A percentile compares a stretch with the other conserved stretches of the same genome.
phyloP scores from a whole-genome alignment of 768 basidiomycete species.

The Cubamyces lactineus region DNA sequence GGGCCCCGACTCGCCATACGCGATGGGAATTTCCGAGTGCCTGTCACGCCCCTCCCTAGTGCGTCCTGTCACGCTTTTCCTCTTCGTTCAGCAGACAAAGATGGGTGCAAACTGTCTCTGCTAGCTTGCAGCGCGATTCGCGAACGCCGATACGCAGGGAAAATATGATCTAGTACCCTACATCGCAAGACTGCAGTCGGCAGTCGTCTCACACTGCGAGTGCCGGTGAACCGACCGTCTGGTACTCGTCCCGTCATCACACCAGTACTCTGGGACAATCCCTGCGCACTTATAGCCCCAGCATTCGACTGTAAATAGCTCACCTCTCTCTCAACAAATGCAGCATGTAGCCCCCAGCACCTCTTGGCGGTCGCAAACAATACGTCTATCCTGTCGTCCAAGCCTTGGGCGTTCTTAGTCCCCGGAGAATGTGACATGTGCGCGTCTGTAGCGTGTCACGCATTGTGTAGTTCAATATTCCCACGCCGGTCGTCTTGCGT shows the following conservation, averaged over 20 bases:
- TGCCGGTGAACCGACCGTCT: constrained; percentile 20
- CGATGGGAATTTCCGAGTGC: constrained; percentile 7
- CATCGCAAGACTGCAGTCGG: not conserved
- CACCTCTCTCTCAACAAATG: not conserved
- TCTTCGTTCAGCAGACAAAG: not conserved
- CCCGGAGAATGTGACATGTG: constrained; percentile 6
- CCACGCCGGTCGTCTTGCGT: constrained; percentile 15
- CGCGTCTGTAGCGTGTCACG: constrained; percentile 14
- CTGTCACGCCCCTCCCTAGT: constrained; percentile 12
- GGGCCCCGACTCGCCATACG: not conserved
- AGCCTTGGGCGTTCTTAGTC: constrained; percentile 5
- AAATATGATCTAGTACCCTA: no score
- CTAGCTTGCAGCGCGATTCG: no score
- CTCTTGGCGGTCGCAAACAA: not conserved
- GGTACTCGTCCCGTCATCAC: constrained; percentile 16
- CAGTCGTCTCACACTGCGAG: constrained; percentile 17
- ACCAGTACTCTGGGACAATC: constrained; percentile 7
- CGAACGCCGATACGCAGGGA: no score
- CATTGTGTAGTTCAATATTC: constrained; percentile 19
- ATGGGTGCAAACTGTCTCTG: not conserved
- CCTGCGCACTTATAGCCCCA: not conserved
- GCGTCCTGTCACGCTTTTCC: constrained; percentile 11
- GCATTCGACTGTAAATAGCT: not conserved
- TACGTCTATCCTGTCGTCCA: not conserved
- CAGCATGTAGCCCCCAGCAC: not conserved